Evolutionary conservation across 2,329 filamentous ascomycete genomes (phyloP).

Genomic region (Aspergillus neotritici): DNA sequence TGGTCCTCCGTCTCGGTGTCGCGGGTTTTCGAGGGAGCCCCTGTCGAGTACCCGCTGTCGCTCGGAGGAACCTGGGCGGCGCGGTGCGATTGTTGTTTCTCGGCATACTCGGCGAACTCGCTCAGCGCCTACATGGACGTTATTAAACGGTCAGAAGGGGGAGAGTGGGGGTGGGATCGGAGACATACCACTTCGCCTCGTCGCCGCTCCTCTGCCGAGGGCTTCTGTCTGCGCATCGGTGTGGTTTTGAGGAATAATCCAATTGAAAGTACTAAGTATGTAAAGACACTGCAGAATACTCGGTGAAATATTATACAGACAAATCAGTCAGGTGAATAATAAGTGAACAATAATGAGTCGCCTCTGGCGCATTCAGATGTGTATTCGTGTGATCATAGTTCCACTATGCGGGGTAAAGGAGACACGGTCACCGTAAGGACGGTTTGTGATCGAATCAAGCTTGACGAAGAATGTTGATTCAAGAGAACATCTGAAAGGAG

Average conservation of each 20-base stretch:
- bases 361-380: conserved; percentile 32
- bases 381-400: conserved; percentile 44
- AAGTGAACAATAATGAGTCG: conserved; percentile 24
- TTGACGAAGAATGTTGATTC: background rate
- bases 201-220: conserved; percentile 69
- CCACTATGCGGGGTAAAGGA: conserved; percentile 6
- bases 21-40: conserved; percentile 28
- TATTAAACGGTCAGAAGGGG: conserved; percentile 6
- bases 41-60: conserved; percentile 39
- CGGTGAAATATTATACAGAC: conserved; percentile 13
- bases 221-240: conserved; percentile 46
- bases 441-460: background rate
- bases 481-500: background rate
- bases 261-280: conserved; percentile 3
- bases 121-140: conserved; percentile 60
- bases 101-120: conserved; percentile 96
- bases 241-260: conserved; percentile 19
- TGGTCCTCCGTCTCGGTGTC: conserved; percentile 53
- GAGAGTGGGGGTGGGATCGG: background rate
- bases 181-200: conserved; percentile 73
- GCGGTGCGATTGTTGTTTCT: conserved; percentile 71
- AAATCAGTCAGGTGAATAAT: conserved; percentile 19
- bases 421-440: no score
- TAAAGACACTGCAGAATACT: background rate
- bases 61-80: conserved; percentile 34